Conservation (phyloP, 2,329 filamentous ascomycete genomes). For the Leptographium galeiforme region DNA sequence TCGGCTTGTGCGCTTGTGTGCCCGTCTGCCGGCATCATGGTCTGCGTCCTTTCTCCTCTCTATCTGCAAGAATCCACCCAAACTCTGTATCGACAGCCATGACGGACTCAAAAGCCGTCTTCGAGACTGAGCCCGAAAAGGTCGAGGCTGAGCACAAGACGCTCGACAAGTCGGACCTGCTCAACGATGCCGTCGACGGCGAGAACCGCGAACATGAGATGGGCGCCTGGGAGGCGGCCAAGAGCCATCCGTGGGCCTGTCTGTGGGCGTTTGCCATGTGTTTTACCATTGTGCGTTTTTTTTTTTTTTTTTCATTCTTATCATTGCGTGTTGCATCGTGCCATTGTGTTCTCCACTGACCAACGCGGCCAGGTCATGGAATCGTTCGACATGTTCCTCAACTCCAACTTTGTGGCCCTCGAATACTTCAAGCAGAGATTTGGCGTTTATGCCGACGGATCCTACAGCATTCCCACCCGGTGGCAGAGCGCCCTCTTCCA, state of each 20-base stretch:
- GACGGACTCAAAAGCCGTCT: slow-evolving; percentile 5
- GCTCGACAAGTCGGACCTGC: slow-evolving; percentile 30
- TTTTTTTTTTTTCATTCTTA: background rate
- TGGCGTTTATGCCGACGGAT: slow-evolving; percentile 24
- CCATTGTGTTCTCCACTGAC: background rate
- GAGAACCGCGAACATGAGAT: slow-evolving; percentile 28
- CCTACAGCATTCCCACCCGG: slow-evolving; percentile 26
- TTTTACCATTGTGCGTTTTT: slow-evolving; percentile 24
- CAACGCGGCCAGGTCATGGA: slow-evolving; percentile 42
- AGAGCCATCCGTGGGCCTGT: slow-evolving; percentile 21
- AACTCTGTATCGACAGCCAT: background rate
- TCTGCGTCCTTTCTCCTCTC: no score
- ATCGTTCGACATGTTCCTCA: slow-evolving; percentile 49
- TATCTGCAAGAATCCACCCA: no score
- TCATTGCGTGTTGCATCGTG: background rate
- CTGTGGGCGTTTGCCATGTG: slow-evolving; percentile 26
- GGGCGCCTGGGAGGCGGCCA: slow-evolving; percentile 14
- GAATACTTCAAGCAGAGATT: slow-evolving; percentile 30
- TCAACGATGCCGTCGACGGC: slow-evolving; percentile 35
- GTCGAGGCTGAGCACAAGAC: slow-evolving; percentile 39
- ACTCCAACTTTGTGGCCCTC: slow-evolving; percentile 43
- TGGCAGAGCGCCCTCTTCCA: slow-evolving; percentile 47
- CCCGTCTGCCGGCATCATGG: no score
- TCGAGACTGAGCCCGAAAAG: slow-evolving; percentile 7
- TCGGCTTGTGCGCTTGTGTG: background rate